phyloP scores from a whole-genome alignment of 148 eudicot genomes.

The Cornus controversa region DNA sequence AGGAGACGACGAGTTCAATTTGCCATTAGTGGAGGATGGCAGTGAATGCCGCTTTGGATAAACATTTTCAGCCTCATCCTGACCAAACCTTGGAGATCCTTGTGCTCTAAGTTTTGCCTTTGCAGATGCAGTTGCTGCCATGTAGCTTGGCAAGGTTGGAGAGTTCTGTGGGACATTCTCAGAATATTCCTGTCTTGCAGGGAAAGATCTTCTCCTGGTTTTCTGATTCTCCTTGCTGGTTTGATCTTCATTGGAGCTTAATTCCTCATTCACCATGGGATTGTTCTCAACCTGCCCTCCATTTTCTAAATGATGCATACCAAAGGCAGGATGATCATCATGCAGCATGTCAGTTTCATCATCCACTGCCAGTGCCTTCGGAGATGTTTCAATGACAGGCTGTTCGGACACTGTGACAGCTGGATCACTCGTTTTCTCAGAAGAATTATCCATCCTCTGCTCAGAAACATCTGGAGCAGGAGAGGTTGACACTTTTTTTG shows the following conservation, averaged over 20 bases:
- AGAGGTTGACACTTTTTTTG: conserved; percentile 18
- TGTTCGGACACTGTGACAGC: conserved; percentile 19
- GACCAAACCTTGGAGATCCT: conserved; percentile 42
- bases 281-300: conserved; percentile 23
- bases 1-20: conserved; percentile 49
- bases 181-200: conserved; percentile 53
- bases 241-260: conserved; percentile 41
- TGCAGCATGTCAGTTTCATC: conserved; percentile 31
- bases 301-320: conserved; percentile 25
- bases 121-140: conserved; percentile 74
- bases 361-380: conserved; percentile 22
- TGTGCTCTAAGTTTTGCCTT: conserved; percentile 71
- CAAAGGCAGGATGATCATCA: conserved; percentile 30
- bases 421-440: conserved; percentile 19
- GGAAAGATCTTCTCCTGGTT: conserved; percentile 44
- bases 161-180: conserved; percentile 53
- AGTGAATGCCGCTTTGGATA: conserved; percentile 55
- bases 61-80: conserved; percentile 54
- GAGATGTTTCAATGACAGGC: conserved; percentile 30
- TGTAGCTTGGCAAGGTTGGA: conserved; percentile 61
- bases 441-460: conserved; percentile 20
- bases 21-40: conserved; percentile 49
- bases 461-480: conserved; percentile 28
- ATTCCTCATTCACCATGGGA: conserved; percentile 29
- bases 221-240: conserved; percentile 38